A percentile compares a stretch with the other conserved stretches of the same genome.
Evolutionary conservation across 179 eudicot species (phyloP).

Genomic region (Sideroxylon spinosum): DNA sequence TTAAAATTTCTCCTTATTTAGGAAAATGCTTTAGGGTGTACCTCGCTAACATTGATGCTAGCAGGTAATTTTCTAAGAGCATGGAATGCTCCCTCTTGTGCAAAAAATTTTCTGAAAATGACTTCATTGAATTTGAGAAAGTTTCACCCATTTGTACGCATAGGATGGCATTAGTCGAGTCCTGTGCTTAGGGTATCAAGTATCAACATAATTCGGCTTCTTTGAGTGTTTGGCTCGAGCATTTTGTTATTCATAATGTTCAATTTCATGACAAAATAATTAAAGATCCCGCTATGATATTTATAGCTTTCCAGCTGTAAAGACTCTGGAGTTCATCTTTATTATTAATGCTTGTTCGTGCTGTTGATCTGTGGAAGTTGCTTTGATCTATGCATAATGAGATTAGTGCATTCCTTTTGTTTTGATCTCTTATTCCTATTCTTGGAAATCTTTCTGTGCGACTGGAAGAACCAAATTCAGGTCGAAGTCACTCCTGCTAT

Average conservation of each 20-base stretch:
- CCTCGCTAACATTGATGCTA: too few relatives aligned
- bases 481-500: not conserved
- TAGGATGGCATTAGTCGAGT: not conserved
- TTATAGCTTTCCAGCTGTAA: not conserved
- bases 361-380: not conserved
- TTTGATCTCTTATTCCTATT: not conserved
- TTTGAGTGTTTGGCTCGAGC: not conserved
- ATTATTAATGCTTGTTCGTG: not conserved
- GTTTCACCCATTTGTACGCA: not conserved
- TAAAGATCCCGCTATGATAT: not conserved
- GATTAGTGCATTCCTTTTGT: not conserved
- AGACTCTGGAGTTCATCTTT: not conserved
- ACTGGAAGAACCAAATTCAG: not conserved
- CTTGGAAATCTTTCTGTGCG: not conserved
- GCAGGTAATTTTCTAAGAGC: not conserved
- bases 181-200: not conserved
- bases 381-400: not conserved
- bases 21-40: too few relatives aligned
- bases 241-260: not conserved
- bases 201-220: not conserved
- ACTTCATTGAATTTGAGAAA: not conserved
- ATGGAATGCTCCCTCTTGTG: not conserved
- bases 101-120: not conserved
- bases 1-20: too few relatives aligned
- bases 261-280: not conserved